These are phyloP conservation scores for Endocarpon pusillum DNA, from an alignment of 495 filamentous ascomycete species.

Conservation along the genomic window DNA sequence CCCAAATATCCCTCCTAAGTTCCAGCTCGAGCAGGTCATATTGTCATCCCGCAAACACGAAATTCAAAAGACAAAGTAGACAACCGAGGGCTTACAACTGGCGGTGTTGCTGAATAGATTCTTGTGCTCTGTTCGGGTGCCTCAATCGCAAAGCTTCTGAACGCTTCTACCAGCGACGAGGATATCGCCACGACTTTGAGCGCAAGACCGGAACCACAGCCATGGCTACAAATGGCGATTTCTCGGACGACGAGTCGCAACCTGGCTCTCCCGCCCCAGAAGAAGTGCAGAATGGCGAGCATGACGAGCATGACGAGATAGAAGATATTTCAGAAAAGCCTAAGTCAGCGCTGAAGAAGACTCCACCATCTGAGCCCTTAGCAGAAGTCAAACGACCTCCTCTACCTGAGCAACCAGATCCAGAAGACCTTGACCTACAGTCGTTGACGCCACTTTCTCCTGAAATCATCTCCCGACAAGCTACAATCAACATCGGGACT, in stretches of 20 bases:
- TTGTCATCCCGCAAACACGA: no score
- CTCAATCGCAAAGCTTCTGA: background rate
- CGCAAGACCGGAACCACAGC: conserved; percentile 18
- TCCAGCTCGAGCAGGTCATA: no score
- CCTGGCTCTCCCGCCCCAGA: conserved; percentile 41
- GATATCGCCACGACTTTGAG: conserved; percentile 4
- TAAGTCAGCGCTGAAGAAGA: conserved; percentile 54
- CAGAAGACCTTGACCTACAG: conserved; percentile 62
- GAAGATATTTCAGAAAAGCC: conserved; percentile 28
- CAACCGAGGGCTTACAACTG: no score
- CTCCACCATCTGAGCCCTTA: conserved; percentile 22
- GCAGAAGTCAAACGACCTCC: conserved; percentile 34
- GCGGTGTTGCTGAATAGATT: no score
- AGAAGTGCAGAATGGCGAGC: conserved; percentile 33
- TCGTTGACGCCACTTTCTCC: conserved; percentile 71
- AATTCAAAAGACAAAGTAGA: no score
- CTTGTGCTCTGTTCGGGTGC: background rate
- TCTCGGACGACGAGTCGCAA: conserved; percentile 41
- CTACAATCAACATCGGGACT: conserved; percentile 97
- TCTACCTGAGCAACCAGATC: conserved; percentile 82
- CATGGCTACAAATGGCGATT: conserved; percentile 49
- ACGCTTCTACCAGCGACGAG: background rate
- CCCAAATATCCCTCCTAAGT: no score
- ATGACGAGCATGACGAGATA: conserved; percentile 35
- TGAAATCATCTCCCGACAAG: conserved; percentile 92